Conservation (phyloP, 2,329 filamentous ascomycete genomes). For the Microcyclosporella mali region DNA sequence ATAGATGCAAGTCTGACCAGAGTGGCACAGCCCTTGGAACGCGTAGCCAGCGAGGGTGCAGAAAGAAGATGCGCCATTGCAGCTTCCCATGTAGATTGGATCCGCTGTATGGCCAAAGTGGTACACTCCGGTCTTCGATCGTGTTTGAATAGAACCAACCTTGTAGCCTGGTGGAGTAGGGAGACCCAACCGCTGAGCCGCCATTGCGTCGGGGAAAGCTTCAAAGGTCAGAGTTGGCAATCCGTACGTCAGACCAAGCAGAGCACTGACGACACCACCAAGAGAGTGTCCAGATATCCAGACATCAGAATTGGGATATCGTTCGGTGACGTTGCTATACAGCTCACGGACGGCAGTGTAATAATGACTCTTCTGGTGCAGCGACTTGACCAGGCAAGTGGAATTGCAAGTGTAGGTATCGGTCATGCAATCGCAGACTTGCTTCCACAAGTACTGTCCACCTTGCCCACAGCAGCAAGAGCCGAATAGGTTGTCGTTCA, state of each 20-base stretch:
- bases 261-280: constrained; percentile 80
- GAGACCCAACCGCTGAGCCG: constrained; percentile 76
- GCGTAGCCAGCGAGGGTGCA: constrained; percentile 92
- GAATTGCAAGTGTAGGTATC: constrained; percentile 85
- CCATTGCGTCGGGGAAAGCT: constrained; percentile 83
- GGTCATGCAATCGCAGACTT: constrained; percentile 89
- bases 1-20: constrained; percentile 80
- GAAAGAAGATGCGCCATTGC: constrained; percentile 80
- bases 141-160: constrained; percentile 60
- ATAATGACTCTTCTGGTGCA: constrained; percentile 80
- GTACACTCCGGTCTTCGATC: constrained; percentile 68
- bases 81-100: constrained; percentile 87
- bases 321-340: constrained; percentile 82
- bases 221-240: constrained; percentile 88
- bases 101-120: constrained; percentile 96
- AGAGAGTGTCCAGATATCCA: constrained; percentile 93
- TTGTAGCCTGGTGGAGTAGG: constrained; percentile 75
- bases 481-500: constrained; percentile 97
- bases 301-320: constrained; percentile 77
- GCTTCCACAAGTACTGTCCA: constrained; percentile 80
- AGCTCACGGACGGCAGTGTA: constrained; percentile 84
- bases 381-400: constrained; percentile 71
- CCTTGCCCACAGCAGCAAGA: constrained; percentile 96
- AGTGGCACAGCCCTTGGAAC: constrained; percentile 87
- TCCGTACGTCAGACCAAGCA: constrained; percentile 86